Conservation (phyloP, 225 moss, liverwort and hornwort genomes). For the Pseudoscleropodium purum region DNA sequence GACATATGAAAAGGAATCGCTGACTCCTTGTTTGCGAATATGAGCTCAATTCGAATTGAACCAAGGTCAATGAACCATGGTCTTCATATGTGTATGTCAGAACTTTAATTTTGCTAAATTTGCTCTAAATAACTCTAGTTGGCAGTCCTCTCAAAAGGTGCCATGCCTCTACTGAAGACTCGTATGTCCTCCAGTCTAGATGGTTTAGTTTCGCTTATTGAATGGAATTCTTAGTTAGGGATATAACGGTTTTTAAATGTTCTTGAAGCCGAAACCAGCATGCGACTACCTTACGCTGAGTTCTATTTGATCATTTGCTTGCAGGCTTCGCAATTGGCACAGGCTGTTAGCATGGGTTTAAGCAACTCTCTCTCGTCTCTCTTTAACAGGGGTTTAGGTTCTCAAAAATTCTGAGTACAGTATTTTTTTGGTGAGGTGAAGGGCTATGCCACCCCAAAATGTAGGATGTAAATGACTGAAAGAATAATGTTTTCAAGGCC, state of each 20-base stretch:
- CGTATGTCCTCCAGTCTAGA: not conserved
- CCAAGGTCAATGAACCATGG: not conserved
- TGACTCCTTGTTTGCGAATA: not conserved
- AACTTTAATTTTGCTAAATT: not conserved
- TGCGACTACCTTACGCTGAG: not conserved
- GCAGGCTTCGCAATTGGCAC: slow-evolving; percentile 80
- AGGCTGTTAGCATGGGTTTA: slow-evolving; percentile 70
- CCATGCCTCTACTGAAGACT: not conserved
- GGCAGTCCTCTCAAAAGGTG: not conserved
- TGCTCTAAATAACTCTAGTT: not conserved
- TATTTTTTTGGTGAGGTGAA: not conserved
- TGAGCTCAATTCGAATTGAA: not conserved
- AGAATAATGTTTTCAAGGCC: not conserved
- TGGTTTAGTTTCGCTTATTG: not conserved
- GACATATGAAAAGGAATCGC: not conserved
- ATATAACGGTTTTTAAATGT: not conserved
- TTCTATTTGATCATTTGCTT: not conserved
- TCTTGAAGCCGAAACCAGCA: not conserved
- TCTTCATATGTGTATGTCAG: not conserved
- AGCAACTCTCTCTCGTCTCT: slow-evolving; percentile 57
- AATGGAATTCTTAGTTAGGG: not conserved
- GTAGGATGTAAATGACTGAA: not conserved
- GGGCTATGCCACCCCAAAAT: not conserved
- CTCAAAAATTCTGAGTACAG: slow-evolving; percentile 22
- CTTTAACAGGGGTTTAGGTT: slow-evolving; percentile 32